Percentiles rank a stretch among this genome's conserved stretches.
These are phyloP conservation scores for Moniliella sp. DNA, from an alignment of 1,284 basidiomycete species.

Conservation along the genomic window DNA sequence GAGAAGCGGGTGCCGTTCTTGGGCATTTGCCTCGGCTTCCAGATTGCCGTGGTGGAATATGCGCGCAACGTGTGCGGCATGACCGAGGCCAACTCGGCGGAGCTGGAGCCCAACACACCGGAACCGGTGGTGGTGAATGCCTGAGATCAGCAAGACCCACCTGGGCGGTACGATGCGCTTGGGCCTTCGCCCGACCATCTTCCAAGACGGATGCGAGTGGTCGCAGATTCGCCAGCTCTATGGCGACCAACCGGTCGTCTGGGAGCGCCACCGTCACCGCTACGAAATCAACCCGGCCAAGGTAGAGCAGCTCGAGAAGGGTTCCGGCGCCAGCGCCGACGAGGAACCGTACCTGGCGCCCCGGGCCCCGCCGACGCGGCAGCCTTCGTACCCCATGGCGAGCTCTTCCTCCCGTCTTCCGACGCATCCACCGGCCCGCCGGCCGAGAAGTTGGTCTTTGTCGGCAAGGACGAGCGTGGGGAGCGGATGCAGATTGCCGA, in stretches of 20 bases:
- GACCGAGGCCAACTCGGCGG: slow-evolving; percentile 65
- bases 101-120: slow-evolving; percentile 46
- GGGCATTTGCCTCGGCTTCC: slow-evolving; percentile 93
- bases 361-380: too few relatives aligned
- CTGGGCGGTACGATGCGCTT: slow-evolving; percentile 97
- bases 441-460: slow-evolving; percentile 40
- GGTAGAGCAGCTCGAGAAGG: slow-evolving; percentile 53
- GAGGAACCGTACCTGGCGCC: too few relatives aligned
- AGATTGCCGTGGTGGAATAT: slow-evolving; percentile 87
- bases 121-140: slow-evolving; percentile 86
- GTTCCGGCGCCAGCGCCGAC: too few relatives aligned
- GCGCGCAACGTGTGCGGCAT: slow-evolving; percentile 64
- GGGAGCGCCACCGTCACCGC: slow-evolving; percentile 90
- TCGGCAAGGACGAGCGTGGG: slow-evolving; percentile 79
- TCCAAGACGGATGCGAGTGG: slow-evolving; percentile 40
- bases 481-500: slow-evolving; percentile 88
- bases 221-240: slow-evolving; percentile 55
- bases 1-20: slow-evolving; percentile 86
- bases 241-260: slow-evolving; percentile 59
- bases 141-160: slow-evolving; percentile 88
- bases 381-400: too few relatives aligned
- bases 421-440: slow-evolving; percentile 1
- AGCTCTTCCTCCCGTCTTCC: too few relatives aligned
- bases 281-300: slow-evolving; percentile 89
- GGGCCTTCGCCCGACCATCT: slow-evolving; percentile 77